Evolutionary conservation across 768 basidiomycete genomes (phyloP).

Genomic region (Psilocybe sp.): DNA sequence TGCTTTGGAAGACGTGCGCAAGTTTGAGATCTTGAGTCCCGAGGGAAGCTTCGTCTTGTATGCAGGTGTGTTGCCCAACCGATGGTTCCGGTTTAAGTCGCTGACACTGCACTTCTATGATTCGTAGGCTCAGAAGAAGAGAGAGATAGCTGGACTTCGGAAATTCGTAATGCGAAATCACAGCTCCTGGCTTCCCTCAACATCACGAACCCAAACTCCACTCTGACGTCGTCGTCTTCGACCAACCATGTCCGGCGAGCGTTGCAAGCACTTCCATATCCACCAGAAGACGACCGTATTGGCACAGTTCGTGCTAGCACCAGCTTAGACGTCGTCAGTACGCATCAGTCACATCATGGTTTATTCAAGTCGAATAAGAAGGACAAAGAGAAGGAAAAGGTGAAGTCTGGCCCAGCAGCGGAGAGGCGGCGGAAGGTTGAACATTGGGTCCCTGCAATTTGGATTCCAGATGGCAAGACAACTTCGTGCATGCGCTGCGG

Average conservation of each 20-base stretch:
- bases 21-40: constrained; percentile 75
- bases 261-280: constrained; percentile 71
- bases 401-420: constrained; percentile 10
- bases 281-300: constrained; percentile 48
- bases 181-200: constrained; percentile 70
- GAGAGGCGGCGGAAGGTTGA: constrained; percentile 58
- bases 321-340: constrained; percentile 12
- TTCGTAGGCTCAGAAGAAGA: constrained; percentile 49
- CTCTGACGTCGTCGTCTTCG: constrained; percentile 73
- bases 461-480: constrained; percentile 89
- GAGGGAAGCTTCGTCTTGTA: constrained; percentile 75
- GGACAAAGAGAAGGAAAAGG: constrained; percentile 16
- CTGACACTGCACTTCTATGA: constrained; percentile 1
- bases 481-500: constrained; percentile 84
- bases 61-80: constrained; percentile 42
- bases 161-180: constrained; percentile 68
- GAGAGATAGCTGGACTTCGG: constrained; percentile 62
- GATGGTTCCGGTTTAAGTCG: background rate
- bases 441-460: constrained; percentile 87
- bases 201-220: constrained; percentile 74
- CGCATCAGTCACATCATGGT: constrained; percentile 1
- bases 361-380: constrained; percentile 11
- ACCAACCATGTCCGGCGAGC: constrained; percentile 73
- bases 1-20: constrained; percentile 49
- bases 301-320: constrained; percentile 23